These are phyloP conservation scores for Ostreobium quekettii DNA, from an alignment of 139 green algal species.

Conservation along the genomic window DNA sequence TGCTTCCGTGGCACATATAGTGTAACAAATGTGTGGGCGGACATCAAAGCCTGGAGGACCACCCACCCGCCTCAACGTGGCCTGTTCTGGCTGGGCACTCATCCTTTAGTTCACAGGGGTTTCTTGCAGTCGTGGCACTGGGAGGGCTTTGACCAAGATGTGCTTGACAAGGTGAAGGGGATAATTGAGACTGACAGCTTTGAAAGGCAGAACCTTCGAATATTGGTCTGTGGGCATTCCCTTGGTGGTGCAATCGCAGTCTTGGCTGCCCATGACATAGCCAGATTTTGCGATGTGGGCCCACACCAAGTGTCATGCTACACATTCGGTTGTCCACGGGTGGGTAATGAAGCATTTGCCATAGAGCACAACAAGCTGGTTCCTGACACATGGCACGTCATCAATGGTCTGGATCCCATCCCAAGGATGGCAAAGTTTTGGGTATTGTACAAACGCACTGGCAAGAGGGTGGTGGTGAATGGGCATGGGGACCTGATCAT, in stretches of 20 bases:
- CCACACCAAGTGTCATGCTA: conserved; percentile 22
- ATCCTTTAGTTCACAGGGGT: conserved; percentile 26
- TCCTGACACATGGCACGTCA: conserved; percentile 54
- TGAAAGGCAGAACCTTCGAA: neutral
- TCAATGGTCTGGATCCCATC: conserved; percentile 45
- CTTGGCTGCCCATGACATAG: conserved; percentile 13
- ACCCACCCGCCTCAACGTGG: conserved; percentile 3
- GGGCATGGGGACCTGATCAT: conserved; percentile 36
- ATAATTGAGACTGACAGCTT: conserved; percentile 4
- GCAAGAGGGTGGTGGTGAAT: conserved; percentile 40
- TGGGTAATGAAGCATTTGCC: conserved; percentile 45
- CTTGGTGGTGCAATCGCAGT: conserved; percentile 8
- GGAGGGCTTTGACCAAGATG: conserved; percentile 11
- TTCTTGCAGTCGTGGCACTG: conserved; percentile 12
- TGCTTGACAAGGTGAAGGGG: neutral
- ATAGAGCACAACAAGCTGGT: conserved; percentile 27
- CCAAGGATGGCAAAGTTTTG: conserved; percentile 32
- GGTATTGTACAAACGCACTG: conserved; percentile 47
- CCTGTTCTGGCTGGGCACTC: neutral
- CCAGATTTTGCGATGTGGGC: neutral
- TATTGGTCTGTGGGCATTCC: conserved; percentile 13
- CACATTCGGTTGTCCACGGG: conserved; percentile 41
- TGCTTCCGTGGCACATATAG: conserved; percentile 9
- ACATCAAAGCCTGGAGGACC: neutral
- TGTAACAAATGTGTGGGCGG: conserved; percentile 12